These are phyloP conservation scores for Triadica sebifera DNA, from an alignment of 345 rosid genomes.

Conservation along the genomic window DNA sequence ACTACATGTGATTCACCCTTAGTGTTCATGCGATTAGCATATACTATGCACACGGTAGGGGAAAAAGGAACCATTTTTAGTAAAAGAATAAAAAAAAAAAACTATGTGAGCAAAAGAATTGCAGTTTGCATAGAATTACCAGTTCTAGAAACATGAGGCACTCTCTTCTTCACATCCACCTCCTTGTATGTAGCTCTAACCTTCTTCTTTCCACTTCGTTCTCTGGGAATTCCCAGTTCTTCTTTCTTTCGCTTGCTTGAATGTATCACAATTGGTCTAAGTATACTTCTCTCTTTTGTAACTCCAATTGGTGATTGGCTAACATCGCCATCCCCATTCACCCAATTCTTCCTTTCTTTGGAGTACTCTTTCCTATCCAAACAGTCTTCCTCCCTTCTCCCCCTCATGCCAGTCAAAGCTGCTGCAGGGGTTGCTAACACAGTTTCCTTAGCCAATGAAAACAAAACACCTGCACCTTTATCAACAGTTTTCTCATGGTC, in stretches of 20 bases:
- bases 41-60: neutral
- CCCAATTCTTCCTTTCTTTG: slow-evolving; percentile 43
- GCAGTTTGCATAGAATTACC: slow-evolving; percentile 30
- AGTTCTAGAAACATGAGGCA: slow-evolving; percentile 44
- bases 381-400: slow-evolving; percentile 31
- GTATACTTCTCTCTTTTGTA: slow-evolving; percentile 57
- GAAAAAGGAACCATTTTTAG: neutral
- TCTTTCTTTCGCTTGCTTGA: slow-evolving; percentile 65
- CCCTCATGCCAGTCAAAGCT: slow-evolving; percentile 39
- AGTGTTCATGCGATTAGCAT: slow-evolving; percentile 4
- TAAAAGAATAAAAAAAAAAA: neutral
- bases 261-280: slow-evolving; percentile 48
- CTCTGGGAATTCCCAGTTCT: slow-evolving; percentile 47
- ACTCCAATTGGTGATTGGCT: slow-evolving; percentile 39
- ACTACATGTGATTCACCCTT: slow-evolving; percentile 26
- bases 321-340: slow-evolving; percentile 39
- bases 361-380: slow-evolving; percentile 27
- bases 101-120: slow-evolving; percentile 13
- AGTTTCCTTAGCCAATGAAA: slow-evolving; percentile 73
- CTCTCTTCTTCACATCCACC: slow-evolving; percentile 45
- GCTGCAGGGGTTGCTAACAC: slow-evolving; percentile 39
- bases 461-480: slow-evolving; percentile 80
- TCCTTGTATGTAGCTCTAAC: slow-evolving; percentile 52
- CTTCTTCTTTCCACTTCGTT: slow-evolving; percentile 64
- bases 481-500: slow-evolving; percentile 53